phyloP scores from a whole-genome alignment of 176 grass and related monocot species.

The Ensete glaucum region DNA sequence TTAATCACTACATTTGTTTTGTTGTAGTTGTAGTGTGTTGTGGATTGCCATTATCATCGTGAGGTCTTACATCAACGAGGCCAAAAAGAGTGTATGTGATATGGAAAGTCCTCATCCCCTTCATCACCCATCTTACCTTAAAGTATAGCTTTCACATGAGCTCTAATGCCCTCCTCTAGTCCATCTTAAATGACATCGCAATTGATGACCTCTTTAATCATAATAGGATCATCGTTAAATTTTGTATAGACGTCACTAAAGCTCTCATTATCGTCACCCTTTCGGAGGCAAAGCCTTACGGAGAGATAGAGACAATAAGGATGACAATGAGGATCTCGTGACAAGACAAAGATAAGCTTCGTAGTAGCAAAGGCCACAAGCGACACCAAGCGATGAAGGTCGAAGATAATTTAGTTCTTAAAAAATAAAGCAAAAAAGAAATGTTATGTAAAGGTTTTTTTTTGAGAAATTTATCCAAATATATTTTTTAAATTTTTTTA shows the following conservation, averaged over 20 bases:
- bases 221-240: slow-evolving; percentile 33
- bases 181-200: slow-evolving; percentile 44
- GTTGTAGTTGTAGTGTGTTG: too few relatives aligned
- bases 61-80: slow-evolving; percentile 11
- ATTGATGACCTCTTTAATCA: slow-evolving; percentile 43
- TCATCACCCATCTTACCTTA: slow-evolving; percentile 69
- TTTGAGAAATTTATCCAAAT: too few relatives aligned
- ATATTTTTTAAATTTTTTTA: too few relatives aligned
- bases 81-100: slow-evolving; percentile 54
- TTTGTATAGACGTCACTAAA: not conserved
- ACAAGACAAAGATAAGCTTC: too few relatives aligned
- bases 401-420: too few relatives aligned
- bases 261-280: too few relatives aligned
- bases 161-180: slow-evolving; percentile 66
- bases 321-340: too few relatives aligned
- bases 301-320: too few relatives aligned
- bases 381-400: accelerated
- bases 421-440: too few relatives aligned
- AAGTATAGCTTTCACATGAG: slow-evolving; percentile 69
- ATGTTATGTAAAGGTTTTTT: too few relatives aligned
- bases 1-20: accelerated
- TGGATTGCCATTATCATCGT: accelerated
- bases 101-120: slow-evolving; percentile 80
- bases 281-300: too few relatives aligned
- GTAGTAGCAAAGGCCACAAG: too few relatives aligned